Percentiles rank a stretch among this genome's conserved stretches.
These are phyloP conservation scores for Logfia minima DNA, from an alignment of 129 eudicot species.

Conservation along the genomic window DNA sequence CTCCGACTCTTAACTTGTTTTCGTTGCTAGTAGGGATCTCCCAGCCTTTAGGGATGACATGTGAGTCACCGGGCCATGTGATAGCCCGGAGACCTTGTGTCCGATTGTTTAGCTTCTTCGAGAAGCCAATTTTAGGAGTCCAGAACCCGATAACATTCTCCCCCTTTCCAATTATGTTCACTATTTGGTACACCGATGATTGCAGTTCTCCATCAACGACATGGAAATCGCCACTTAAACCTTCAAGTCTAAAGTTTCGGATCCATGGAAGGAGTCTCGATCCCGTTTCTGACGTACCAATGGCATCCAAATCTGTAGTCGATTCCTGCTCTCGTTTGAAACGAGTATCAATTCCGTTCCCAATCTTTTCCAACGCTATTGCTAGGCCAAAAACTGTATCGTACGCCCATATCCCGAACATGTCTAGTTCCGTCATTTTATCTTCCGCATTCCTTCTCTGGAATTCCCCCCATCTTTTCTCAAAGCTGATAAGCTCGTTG, in stretches of 20 bases:
- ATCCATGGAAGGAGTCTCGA: slow-evolving; percentile 6
- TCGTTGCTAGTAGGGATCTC: neutral
- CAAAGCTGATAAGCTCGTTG: neutral
- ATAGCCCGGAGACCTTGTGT: neutral
- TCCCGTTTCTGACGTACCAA: neutral
- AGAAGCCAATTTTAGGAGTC: neutral
- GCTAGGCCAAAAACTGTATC: neutral
- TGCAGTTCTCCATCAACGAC: neutral
- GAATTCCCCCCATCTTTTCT: neutral
- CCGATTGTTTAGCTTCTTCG: neutral
- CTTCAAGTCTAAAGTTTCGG: neutral
- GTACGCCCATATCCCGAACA: slow-evolving; percentile 2
- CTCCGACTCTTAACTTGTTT: neutral
- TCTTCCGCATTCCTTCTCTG: neutral
- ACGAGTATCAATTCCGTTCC: neutral
- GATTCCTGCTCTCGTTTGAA: neutral
- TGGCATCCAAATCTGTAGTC: neutral
- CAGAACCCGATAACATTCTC: neutral
- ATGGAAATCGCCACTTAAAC: neutral
- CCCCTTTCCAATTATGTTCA: neutral
- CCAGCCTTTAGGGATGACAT: slow-evolving; percentile 3
- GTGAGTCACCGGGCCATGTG: slow-evolving; percentile 8
- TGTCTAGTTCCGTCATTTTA: slow-evolving; percentile 1
- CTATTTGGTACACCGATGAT: slow-evolving; percentile 6
- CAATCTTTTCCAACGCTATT: neutral